A percentile compares a stretch with the other conserved stretches of the same genome.
Conservation (phyloP, 805 yeast species). For the Wickerhamomyces bovis region DNA sequence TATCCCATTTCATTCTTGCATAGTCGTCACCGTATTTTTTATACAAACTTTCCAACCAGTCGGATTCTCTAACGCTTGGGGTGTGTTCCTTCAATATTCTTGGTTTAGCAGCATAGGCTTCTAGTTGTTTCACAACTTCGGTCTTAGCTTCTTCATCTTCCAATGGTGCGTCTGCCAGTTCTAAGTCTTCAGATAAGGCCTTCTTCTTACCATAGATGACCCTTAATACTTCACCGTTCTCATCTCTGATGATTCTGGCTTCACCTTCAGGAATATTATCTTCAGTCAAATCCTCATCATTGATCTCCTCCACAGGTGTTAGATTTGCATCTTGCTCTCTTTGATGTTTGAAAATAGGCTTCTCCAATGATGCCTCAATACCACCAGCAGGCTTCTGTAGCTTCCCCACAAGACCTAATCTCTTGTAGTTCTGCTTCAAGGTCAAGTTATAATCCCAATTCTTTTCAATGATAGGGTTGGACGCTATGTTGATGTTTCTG, state of each 20-base stretch:
- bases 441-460: slow-evolving; percentile 87
- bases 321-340: slow-evolving; percentile 18
- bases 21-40: slow-evolving; percentile 85
- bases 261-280: slow-evolving; percentile 68
- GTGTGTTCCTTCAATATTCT: slow-evolving; percentile 40
- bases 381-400: slow-evolving; percentile 77
- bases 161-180: slow-evolving; percentile 25
- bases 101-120: slow-evolving; percentile 45
- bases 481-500: slow-evolving; percentile 55
- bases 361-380: slow-evolving; percentile 48
- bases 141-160: slow-evolving; percentile 30
- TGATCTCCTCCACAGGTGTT: slow-evolving; percentile 11
- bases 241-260: slow-evolving; percentile 70
- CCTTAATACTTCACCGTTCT: slow-evolving; percentile 56
- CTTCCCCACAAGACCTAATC: slow-evolving; percentile 67
- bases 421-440: slow-evolving; percentile 78
- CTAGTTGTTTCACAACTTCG: slow-evolving; percentile 64
- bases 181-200: slow-evolving; percentile 26
- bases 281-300: slow-evolving; percentile 31
- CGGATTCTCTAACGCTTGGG: slow-evolving; percentile 67
- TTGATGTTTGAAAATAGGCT: slow-evolving; percentile 29
- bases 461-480: slow-evolving; percentile 79
- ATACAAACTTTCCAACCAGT: slow-evolving; percentile 60
- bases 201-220: slow-evolving; percentile 69
- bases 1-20: slow-evolving; percentile 88